Evolutionary conservation across 2,329 filamentous ascomycete species (phyloP).

Genomic region (Alternaria ventricosa): DNA sequence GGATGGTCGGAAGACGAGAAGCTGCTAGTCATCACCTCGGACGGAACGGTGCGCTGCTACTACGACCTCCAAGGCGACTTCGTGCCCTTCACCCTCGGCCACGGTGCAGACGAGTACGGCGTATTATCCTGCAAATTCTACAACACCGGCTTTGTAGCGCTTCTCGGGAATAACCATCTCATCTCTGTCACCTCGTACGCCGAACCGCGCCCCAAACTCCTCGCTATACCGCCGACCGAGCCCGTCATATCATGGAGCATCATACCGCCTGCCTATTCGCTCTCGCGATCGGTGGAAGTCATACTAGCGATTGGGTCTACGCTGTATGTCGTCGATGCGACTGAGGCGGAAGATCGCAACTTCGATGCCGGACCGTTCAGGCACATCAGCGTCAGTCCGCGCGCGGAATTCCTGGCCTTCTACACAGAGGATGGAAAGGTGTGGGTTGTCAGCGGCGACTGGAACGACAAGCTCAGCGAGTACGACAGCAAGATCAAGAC

Average conservation of each 20-base stretch:
- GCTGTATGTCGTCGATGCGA: slow-evolving; percentile 84
- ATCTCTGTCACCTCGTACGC: slow-evolving; percentile 88
- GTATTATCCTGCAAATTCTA: slow-evolving; percentile 93
- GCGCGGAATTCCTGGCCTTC: slow-evolving; percentile 85
- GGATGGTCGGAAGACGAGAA: slow-evolving; percentile 98
- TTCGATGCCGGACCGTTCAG: slow-evolving; percentile 92
- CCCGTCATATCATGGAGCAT: slow-evolving; percentile 87
- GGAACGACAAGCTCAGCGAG: slow-evolving; percentile 89
- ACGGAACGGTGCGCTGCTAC: slow-evolving; percentile 90
- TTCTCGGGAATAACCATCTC: slow-evolving; percentile 86
- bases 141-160: slow-evolving; percentile 86
- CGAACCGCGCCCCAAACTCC: slow-evolving; percentile 84
- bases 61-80: slow-evolving; percentile 94
- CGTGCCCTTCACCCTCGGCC: slow-evolving; percentile 88
- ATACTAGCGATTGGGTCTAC: slow-evolving; percentile 84
- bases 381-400: slow-evolving; percentile 88
- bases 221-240: slow-evolving; percentile 78
- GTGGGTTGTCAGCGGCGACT: slow-evolving; percentile 94
- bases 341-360: slow-evolving; percentile 88
- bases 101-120: slow-evolving; percentile 84
- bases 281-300: slow-evolving; percentile 92
- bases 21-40: slow-evolving; percentile 83
- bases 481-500: slow-evolving; percentile 88
- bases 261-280: slow-evolving; percentile 83
- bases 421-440: slow-evolving; percentile 84